Evolutionary conservation across 352 stramenopile genomes (phyloP).

Genomic region (Phytophthora crassamura): DNA sequence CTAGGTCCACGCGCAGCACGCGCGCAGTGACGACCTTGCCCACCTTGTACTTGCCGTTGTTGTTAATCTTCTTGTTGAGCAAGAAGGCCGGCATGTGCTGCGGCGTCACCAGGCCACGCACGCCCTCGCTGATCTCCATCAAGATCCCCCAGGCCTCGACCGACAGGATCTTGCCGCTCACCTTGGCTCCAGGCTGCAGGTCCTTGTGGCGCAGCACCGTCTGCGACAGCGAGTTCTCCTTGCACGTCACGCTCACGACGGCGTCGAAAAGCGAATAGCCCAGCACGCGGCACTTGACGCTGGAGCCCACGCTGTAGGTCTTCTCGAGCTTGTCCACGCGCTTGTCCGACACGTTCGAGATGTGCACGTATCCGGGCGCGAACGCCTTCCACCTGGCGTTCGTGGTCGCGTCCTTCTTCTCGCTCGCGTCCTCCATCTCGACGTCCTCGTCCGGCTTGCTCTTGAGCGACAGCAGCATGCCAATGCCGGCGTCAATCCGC

Average conservation of each 20-base stretch:
- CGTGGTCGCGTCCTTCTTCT: constrained; percentile 32
- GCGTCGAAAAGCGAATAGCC: constrained; percentile 89
- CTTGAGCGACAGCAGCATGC: constrained; percentile 87
- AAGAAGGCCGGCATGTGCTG: constrained; percentile 86
- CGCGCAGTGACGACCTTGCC: constrained; percentile 81
- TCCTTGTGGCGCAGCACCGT: constrained; percentile 84
- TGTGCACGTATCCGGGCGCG: constrained; percentile 87
- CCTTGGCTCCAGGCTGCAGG: constrained; percentile 70
- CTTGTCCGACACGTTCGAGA: constrained; percentile 85
- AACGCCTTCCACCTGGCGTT: constrained; percentile 85
- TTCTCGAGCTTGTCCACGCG: constrained; percentile 91
- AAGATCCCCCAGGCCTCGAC: constrained; percentile 88
- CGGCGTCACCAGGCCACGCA: constrained; percentile 74
- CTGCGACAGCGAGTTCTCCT: constrained; percentile 76
- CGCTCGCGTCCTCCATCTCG: constrained; percentile 55
- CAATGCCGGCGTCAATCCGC: constrained; percentile 83
- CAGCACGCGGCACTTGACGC: constrained; percentile 77
- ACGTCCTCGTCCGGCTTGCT: constrained; percentile 47
- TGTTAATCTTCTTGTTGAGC: constrained; percentile 64
- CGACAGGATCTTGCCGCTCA: constrained; percentile 83
- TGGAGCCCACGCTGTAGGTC: constrained; percentile 71
- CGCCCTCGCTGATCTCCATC: constrained; percentile 86
- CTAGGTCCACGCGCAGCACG: constrained; percentile 86
- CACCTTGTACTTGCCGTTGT: constrained; percentile 79
- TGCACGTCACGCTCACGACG: constrained; percentile 86